Evolutionary conservation across 2,329 filamentous ascomycete genomes (phyloP).

Genomic region (Conoideocrella luteorostrata): DNA sequence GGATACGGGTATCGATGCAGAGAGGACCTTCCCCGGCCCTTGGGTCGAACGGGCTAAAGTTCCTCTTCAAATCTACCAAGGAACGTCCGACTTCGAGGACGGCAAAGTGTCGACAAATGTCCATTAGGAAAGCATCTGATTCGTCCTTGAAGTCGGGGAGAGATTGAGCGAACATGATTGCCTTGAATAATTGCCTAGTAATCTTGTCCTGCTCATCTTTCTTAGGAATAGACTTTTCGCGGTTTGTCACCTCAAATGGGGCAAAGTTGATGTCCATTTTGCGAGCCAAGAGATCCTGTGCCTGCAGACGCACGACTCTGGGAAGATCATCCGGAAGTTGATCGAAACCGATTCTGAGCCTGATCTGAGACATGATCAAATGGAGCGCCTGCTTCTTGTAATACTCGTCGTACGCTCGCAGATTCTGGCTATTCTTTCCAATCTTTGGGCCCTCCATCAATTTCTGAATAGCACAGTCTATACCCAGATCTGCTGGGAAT

Average conservation of each 20-base stretch:
- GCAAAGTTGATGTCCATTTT: conserved; percentile 67
- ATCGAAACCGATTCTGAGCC: conserved; percentile 83
- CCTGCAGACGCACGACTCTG: conserved; percentile 77
- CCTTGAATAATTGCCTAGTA: conserved; percentile 82
- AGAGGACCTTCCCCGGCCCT: conserved; percentile 80
- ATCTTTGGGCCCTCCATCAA: conserved; percentile 72
- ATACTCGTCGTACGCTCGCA: conserved; percentile 64
- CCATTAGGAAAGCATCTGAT: conserved; percentile 67
- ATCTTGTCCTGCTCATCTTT: conserved; percentile 76
- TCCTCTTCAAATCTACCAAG: conserved; percentile 74
- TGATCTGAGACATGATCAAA: conserved; percentile 81
- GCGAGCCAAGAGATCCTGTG: conserved; percentile 71
- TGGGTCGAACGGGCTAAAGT: conserved; percentile 73
- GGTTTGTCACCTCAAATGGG: conserved; percentile 67
- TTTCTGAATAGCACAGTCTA: conserved; percentile 84
- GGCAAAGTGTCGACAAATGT: conserved; percentile 84
- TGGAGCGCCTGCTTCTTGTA: conserved; percentile 93
- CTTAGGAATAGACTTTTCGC: conserved; percentile 78
- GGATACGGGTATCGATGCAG: conserved; percentile 75
- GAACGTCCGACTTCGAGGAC: conserved; percentile 83
- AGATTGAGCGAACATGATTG: conserved; percentile 77
- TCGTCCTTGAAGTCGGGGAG: conserved; percentile 73
- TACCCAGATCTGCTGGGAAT: conserved; percentile 78
- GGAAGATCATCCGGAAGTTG: conserved; percentile 84
- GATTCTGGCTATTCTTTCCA: conserved; percentile 38